phyloP scores from a whole-genome alignment of 1,284 basidiomycete genomes.

The Rhodotorula sp. region DNA sequence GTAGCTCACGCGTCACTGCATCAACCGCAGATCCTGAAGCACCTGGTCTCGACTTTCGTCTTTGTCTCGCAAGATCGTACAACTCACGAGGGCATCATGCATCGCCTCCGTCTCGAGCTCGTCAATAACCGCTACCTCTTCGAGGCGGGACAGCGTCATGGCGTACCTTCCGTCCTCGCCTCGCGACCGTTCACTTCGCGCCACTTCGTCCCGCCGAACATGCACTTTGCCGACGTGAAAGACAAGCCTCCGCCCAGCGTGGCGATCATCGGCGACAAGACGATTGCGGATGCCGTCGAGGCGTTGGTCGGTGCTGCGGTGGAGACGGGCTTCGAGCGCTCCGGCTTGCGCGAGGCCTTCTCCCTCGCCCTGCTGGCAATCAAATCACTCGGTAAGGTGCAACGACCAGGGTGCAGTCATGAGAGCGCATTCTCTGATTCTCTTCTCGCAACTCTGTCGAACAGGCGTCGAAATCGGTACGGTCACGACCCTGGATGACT shows the following conservation, averaged over 20 bases:
- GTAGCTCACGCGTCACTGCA: not conserved
- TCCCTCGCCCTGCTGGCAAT: conserved; percentile 61
- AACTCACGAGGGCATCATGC: conserved; percentile 18
- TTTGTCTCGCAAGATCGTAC: conserved; percentile 60
- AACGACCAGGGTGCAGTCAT: no score
- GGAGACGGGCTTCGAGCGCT: conserved; percentile 15
- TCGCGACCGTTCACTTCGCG: conserved; percentile 19
- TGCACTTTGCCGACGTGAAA: conserved; percentile 1
- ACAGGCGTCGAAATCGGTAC: conserved; percentile 11
- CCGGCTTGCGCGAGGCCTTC: conserved; percentile 59
- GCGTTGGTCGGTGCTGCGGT: conserved; percentile 69
- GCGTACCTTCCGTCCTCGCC: conserved; percentile 19
- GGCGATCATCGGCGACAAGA: conserved; percentile 30
- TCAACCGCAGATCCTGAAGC: conserved; percentile 61
- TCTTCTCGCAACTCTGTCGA: conserved; percentile 29
- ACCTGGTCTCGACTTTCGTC: conserved; percentile 59
- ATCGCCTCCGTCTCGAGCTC: conserved; percentile 12
- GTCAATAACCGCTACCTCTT: conserved; percentile 27
- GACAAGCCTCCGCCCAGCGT: not conserved
- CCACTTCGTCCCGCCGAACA: conserved; percentile 17
- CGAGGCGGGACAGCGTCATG: conserved; percentile 1
- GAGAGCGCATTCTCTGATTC: not conserved
- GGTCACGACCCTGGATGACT: conserved; percentile 57
- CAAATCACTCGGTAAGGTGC: conserved; percentile 55
- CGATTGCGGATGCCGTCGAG: conserved; percentile 52